Percentiles rank a stretch among this genome's conserved stretches.
Conservation (phyloP, 169 alveolate species). For the Plasmodium gaboni region DNA sequence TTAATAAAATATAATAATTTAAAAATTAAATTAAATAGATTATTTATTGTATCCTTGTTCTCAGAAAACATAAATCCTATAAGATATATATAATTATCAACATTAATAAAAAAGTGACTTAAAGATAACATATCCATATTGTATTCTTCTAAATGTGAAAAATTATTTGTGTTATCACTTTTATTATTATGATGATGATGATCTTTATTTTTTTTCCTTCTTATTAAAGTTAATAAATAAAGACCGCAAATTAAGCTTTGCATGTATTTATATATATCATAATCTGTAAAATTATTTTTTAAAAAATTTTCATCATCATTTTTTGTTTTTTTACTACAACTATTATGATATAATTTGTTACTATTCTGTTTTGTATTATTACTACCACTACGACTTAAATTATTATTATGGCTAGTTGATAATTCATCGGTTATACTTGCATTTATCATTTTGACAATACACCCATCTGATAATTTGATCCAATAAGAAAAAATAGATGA, state of each 20-base stretch:
- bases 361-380: background rate
- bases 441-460: constrained; percentile 53
- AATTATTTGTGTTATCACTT: background rate
- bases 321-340: background rate
- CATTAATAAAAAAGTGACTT: constrained; percentile 19
- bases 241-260: constrained; percentile 67
- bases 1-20: constrained; percentile 46
- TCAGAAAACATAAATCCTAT: constrained; percentile 66
- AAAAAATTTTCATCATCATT: background rate
- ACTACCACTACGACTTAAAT: background rate
- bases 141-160: constrained; percentile 24
- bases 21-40: constrained; percentile 39
- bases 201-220: constrained; percentile 27
- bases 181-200: background rate
- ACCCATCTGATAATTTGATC: constrained; percentile 53
- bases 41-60: constrained; percentile 47
- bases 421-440: constrained; percentile 8
- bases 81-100: constrained; percentile 22
- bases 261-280: constrained; percentile 63
- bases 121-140: constrained; percentile 30
- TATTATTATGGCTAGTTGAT: background rate
- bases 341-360: constrained; percentile 9
- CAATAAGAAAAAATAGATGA: constrained; percentile 49
- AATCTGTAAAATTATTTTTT: constrained; percentile 53
- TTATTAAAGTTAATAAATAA: constrained; percentile 37